Evolutionary conservation across 2,329 filamentous ascomycete genomes (phyloP).

Genomic region (Ophiostoma triangulosporum): DNA sequence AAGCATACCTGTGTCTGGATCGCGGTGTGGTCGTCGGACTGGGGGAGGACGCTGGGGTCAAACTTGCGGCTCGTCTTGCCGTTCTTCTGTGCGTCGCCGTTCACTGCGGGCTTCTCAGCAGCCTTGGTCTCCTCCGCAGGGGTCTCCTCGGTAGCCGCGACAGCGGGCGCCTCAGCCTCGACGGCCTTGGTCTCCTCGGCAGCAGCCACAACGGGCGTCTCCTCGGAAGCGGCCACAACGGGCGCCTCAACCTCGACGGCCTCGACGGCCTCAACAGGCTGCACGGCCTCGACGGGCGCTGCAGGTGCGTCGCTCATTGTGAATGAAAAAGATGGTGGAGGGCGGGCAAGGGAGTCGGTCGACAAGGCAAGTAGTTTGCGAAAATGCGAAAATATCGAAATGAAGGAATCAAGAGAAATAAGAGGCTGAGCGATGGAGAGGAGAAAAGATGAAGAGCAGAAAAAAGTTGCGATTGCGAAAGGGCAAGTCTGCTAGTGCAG

Average conservation of each 20-base stretch:
- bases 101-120: slow-evolving; percentile 14
- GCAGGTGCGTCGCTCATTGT: slow-evolving; percentile 16
- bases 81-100: slow-evolving; percentile 27
- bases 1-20: slow-evolving; percentile 66
- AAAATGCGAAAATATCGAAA: background rate
- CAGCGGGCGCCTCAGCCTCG: slow-evolving; percentile 10
- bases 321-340: background rate
- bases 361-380: background rate
- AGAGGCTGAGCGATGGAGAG: too few species aligned
- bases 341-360: background rate
- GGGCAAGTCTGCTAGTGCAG: slow-evolving; percentile 1
- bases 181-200: background rate
- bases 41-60: slow-evolving; percentile 51
- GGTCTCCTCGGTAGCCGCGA: background rate
- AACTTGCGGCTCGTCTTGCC: slow-evolving; percentile 51
- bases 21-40: slow-evolving; percentile 62
- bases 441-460: background rate
- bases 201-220: background rate
- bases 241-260: slow-evolving; percentile 15
- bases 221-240: slow-evolving; percentile 10
- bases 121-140: slow-evolving; percentile 21
- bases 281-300: slow-evolving; percentile 15
- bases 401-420: background rate
- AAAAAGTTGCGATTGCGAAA: slow-evolving; percentile 4
- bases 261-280: slow-evolving; percentile 8